These are phyloP conservation scores for Aristolochia fimbriata DNA, from an alignment of 164 flowering plant genomes.

Conservation along the genomic window DNA sequence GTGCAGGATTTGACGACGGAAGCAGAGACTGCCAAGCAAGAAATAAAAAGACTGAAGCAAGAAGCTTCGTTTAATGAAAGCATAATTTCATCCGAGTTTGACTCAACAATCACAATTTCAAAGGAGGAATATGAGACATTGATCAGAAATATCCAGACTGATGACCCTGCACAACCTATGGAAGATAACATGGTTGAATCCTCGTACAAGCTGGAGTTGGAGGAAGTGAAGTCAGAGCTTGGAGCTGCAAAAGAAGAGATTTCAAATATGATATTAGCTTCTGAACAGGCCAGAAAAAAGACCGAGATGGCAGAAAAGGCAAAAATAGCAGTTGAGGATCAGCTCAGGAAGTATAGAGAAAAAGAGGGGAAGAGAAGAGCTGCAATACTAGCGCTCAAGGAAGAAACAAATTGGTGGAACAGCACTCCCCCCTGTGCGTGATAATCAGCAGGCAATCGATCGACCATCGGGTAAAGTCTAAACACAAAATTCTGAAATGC, in stretches of 20 bases:
- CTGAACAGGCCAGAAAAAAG: conserved; percentile 35
- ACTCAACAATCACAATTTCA: conserved; percentile 22
- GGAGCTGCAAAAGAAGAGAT: conserved; percentile 32
- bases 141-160: conserved; percentile 19
- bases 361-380: conserved; percentile 33
- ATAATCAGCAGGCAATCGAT: conserved; percentile 8
- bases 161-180: conserved; percentile 3
- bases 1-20: conserved; percentile 35
- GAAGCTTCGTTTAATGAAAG: conserved; percentile 2
- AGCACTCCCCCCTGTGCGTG: conserved; percentile 9
- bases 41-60: conserved; percentile 19
- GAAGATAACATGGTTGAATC: conserved; percentile 1
- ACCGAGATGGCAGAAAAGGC: conserved; percentile 57
- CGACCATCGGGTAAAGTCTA: conserved; percentile 48
- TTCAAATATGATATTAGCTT: conserved; percentile 28
- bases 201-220: conserved; percentile 18
- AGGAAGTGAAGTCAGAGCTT: conserved; percentile 34
- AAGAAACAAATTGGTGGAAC: conserved; percentile 20
- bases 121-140: conserved; percentile 27
- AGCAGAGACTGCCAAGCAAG: conserved; percentile 36
- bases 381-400: conserved; percentile 34
- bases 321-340: conserved; percentile 37
- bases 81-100: background rate
- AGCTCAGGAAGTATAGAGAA: conserved; percentile 37
- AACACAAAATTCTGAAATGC: conserved; percentile 35